Evolutionary conservation across 2,329 filamentous ascomycete genomes (phyloP).

Genomic region (Penicillium polonicum): DNA sequence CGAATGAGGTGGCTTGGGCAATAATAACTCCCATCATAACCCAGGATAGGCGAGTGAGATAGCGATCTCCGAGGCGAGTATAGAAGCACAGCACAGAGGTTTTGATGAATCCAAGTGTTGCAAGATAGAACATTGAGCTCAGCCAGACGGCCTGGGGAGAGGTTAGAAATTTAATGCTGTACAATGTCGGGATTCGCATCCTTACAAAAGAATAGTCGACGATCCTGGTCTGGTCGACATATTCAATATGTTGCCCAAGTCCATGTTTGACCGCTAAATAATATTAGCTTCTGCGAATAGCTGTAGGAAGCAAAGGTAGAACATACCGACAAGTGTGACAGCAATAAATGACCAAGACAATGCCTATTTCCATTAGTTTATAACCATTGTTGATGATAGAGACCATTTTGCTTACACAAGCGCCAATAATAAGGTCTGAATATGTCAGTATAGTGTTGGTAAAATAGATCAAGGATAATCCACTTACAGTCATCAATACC

Average conservation of each 20-base stretch:
- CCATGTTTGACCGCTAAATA: conserved; percentile 20
- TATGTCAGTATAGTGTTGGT: conserved; percentile 5
- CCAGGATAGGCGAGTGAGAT: conserved; percentile 37
- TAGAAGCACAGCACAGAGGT: conserved; percentile 50
- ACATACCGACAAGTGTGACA: conserved; percentile 35
- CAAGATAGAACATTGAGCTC: conserved; percentile 52
- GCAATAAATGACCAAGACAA: conserved; percentile 39
- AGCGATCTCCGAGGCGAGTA: conserved; percentile 44
- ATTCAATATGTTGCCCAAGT: conserved; percentile 18
- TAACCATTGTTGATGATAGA: not conserved
- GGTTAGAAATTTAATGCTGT: not conserved
- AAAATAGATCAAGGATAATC: not conserved
- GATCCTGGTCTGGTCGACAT: conserved; percentile 14
- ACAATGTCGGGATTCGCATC: not conserved
- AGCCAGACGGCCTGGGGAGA: conserved; percentile 43
- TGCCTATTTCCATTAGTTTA: conserved; percentile 21
- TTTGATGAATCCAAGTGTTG: conserved; percentile 50
- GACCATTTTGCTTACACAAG: conserved; percentile 27
- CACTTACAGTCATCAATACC: conserved; percentile 34
- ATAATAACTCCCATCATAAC: conserved; percentile 44
- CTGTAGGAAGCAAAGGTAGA: not conserved
- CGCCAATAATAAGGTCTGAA: conserved; percentile 32
- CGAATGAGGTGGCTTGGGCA: conserved; percentile 44
- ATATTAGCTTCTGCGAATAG: not conserved
- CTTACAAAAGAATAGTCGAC: conserved; percentile 22